A percentile compares a stretch with the other conserved stretches of the same genome.
phyloP scores from a whole-genome alignment of 192 early-diverging fungal genomes.

The Entophlyctis luteolus region DNA sequence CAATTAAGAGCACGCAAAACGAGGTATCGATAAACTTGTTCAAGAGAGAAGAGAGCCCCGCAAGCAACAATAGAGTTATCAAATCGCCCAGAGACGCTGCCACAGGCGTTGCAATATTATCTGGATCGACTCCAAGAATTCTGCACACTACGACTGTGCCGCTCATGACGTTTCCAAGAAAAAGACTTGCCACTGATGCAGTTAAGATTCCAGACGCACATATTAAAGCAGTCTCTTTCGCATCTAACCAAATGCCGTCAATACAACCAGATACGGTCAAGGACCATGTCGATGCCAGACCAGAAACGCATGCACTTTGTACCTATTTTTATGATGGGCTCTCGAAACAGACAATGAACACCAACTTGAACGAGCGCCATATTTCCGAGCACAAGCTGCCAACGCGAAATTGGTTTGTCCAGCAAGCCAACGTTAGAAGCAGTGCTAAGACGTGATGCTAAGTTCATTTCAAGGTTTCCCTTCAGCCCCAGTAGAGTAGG shows the following conservation, averaged over 20 bases:
- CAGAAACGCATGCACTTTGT: slow-evolving; percentile 63
- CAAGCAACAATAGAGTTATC: slow-evolving; percentile 62
- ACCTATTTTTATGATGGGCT: not conserved
- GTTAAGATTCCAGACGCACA: slow-evolving; percentile 52
- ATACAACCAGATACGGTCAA: slow-evolving; percentile 54
- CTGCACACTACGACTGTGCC: slow-evolving; percentile 62
- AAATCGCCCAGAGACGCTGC: slow-evolving; percentile 73
- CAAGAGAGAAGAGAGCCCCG: slow-evolving; percentile 49
- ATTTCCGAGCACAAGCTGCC: slow-evolving; percentile 67
- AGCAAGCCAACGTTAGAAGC: slow-evolving; percentile 47
- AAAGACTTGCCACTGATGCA: slow-evolving; percentile 56
- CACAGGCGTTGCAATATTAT: slow-evolving; percentile 75
- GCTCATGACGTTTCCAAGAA: slow-evolving; percentile 72
- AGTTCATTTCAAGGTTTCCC: slow-evolving; percentile 88
- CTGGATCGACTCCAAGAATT: slow-evolving; percentile 69
- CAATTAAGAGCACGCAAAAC: slow-evolving; percentile 35
- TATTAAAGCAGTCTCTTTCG: slow-evolving; percentile 52
- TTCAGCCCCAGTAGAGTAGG: slow-evolving; percentile 83
- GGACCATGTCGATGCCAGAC: slow-evolving; percentile 67
- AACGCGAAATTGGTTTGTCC: slow-evolving; percentile 40
- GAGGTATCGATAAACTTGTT: slow-evolving; percentile 46
- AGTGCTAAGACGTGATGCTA: slow-evolving; percentile 81
- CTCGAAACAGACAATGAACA: no score
- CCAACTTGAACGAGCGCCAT: slow-evolving; percentile 66
- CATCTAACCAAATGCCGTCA: slow-evolving; percentile 33